phyloP scores from a whole-genome alignment of 352 stramenopile species.

The Phytopythium oedochilum region DNA sequence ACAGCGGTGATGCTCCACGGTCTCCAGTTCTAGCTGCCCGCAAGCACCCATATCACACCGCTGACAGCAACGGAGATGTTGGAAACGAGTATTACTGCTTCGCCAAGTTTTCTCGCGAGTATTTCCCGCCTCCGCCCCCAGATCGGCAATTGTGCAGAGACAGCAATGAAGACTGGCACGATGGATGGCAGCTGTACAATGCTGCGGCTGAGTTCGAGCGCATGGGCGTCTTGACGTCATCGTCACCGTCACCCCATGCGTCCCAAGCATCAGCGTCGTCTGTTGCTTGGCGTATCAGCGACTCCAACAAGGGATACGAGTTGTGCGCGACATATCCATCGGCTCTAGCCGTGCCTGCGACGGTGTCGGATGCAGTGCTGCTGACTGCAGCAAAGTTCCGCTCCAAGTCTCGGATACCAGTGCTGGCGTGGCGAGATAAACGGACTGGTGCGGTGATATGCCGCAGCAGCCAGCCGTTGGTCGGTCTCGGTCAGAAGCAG shows the following conservation, averaged over 20 bases:
- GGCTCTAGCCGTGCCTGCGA: constrained; percentile 61
- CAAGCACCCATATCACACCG: neutral
- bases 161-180: constrained; percentile 18
- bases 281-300: constrained; percentile 64
- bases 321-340: constrained; percentile 79
- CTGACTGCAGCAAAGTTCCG: constrained; percentile 74
- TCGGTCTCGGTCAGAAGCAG: constrained; percentile 75
- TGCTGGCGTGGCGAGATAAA: constrained; percentile 76
- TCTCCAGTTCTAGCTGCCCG: neutral
- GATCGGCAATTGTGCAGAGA: neutral
- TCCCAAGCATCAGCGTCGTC: constrained; percentile 12
- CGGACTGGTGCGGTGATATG: constrained; percentile 72
- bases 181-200: constrained; percentile 74
- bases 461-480: constrained; percentile 80
- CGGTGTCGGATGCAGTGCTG: constrained; percentile 60
- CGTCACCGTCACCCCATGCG: neutral
- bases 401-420: constrained; percentile 78
- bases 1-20: neutral
- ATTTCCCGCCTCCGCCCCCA: constrained; percentile 17
- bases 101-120: constrained; percentile 54
- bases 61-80: neutral
- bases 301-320: constrained; percentile 59
- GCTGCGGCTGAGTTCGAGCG: constrained; percentile 61
- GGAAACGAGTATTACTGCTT: constrained; percentile 32
- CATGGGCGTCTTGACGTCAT: constrained; percentile 35